These are phyloP conservation scores for Yarrowia osloensis DNA, from an alignment of 805 yeast genomes.

Conservation along the genomic window DNA sequence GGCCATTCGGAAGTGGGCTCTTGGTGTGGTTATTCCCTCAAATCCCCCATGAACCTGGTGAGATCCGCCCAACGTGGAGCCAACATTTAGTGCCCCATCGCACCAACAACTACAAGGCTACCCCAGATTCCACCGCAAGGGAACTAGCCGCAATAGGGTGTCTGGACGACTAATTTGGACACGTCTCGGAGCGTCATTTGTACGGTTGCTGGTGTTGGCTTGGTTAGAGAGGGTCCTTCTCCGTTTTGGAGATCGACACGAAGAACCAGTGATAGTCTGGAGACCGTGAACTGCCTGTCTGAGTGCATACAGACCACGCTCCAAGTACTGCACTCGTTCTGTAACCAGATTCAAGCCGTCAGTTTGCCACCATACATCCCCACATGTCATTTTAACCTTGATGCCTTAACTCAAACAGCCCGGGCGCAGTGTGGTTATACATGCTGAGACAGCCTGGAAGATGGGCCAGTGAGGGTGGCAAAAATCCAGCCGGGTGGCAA, in stretches of 20 bases:
- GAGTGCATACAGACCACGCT: no score
- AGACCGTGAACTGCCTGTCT: no score
- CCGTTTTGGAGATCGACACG: no score
- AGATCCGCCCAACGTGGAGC: background rate
- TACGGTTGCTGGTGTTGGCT: no score
- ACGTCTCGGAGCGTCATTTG: no score
- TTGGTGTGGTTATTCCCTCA: no score
- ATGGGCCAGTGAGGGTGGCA: background rate
- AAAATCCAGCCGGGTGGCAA: background rate
- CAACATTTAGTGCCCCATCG: background rate
- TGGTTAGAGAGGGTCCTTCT: no score
- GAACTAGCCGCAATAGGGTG: background rate
- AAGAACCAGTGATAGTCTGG: no score
- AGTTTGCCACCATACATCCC: background rate
- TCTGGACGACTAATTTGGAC: background rate
- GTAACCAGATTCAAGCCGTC: background rate
- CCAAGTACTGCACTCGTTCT: no score
- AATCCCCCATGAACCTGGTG: no score
- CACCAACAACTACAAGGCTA: background rate
- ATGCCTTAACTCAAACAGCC: background rate
- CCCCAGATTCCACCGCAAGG: background rate
- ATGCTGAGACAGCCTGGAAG: background rate
- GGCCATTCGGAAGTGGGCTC: no score
- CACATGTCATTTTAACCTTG: background rate
- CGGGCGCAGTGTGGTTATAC: background rate